These are phyloP conservation scores for Didymella sp. DNA, from an alignment of 2,329 filamentous ascomycete species.

Conservation along the genomic window DNA sequence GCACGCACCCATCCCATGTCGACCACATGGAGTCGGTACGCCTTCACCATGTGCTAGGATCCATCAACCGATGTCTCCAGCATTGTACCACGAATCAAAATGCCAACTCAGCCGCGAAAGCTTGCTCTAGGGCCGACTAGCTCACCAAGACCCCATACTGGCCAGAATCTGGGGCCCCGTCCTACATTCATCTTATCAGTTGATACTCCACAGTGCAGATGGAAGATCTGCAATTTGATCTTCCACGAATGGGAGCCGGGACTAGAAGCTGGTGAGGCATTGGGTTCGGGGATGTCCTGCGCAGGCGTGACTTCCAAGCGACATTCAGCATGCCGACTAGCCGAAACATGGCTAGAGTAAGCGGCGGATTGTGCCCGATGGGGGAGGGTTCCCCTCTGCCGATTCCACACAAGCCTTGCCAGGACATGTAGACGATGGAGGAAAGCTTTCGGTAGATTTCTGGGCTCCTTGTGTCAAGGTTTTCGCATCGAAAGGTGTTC, in stretches of 20 bases:
- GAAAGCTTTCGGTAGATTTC: conserved; percentile 36
- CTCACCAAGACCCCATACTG: conserved; percentile 10
- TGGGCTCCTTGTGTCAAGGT: conserved; percentile 30
- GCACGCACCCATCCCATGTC: conserved; percentile 27
- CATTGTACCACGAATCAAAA: conserved; percentile 43
- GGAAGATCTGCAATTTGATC: conserved; percentile 22
- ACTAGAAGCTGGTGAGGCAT: conserved; percentile 14
- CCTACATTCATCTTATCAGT: conserved; percentile 21
- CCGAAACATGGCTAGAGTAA: conserved; percentile 24
- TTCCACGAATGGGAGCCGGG: conserved; percentile 39
- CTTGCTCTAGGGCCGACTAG: conserved; percentile 28
- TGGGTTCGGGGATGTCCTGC: conserved; percentile 16
- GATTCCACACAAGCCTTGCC: conserved; percentile 33
- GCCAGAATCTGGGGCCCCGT: conserved; percentile 37
- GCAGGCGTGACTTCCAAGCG: conserved; percentile 21
- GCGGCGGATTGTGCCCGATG: conserved; percentile 24
- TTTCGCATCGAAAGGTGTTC: background rate
- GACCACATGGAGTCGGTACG: conserved; percentile 33
- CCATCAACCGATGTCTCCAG: conserved; percentile 20
- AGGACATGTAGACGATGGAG: conserved; percentile 19
- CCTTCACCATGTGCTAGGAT: conserved; percentile 28
- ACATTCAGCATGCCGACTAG: conserved; percentile 24
- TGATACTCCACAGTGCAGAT: conserved; percentile 25
- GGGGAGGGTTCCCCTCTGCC: conserved; percentile 21
- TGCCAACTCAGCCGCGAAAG: conserved; percentile 30